Percentiles rank a stretch among this genome's conserved stretches.
These are phyloP conservation scores for Verticillium nonalfalfae DNA, from an alignment of 2,329 filamentous ascomycete species.

Conservation along the genomic window DNA sequence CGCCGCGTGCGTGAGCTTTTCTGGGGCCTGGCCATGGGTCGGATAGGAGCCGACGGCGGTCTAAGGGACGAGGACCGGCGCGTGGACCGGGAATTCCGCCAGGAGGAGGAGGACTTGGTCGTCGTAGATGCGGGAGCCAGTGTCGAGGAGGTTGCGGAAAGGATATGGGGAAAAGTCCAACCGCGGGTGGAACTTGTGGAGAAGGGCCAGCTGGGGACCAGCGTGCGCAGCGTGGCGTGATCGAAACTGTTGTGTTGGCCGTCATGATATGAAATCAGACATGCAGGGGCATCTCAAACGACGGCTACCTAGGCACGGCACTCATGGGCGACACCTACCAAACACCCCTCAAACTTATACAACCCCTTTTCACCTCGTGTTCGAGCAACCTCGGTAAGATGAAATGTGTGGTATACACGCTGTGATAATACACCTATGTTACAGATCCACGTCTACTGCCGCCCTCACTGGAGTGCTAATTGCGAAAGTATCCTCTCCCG, in stretches of 20 bases:
- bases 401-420: neutral
- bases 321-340: no score
- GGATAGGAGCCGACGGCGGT: slow-evolving; percentile 25
- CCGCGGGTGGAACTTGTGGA: slow-evolving; percentile 42
- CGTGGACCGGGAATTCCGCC: slow-evolving; percentile 26
- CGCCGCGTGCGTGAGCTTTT: slow-evolving; percentile 71
- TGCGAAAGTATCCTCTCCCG: slow-evolving; percentile 66
- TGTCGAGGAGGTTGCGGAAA: slow-evolving; percentile 50
- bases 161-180: slow-evolving; percentile 46
- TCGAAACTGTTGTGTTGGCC: neutral
- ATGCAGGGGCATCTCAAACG: no score
- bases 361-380: no score
- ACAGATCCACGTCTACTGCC: neutral
- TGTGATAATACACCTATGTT: slow-evolving; percentile 1
- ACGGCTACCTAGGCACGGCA: no score
- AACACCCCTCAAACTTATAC: no score
- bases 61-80: slow-evolving; percentile 15
- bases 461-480: slow-evolving; percentile 13
- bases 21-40: slow-evolving; percentile 44
- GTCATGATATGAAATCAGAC: no score
- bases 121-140: slow-evolving; percentile 47
- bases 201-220: slow-evolving; percentile 38
- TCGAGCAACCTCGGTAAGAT: neutral
- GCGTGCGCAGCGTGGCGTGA: slow-evolving; percentile 33
- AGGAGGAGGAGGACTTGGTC: slow-evolving; percentile 47